A percentile compares a stretch with the other conserved stretches of the same genome.
Conservation (phyloP, 768 basidiomycete genomes). For the Rhodotorula taiwanensis region DNA sequence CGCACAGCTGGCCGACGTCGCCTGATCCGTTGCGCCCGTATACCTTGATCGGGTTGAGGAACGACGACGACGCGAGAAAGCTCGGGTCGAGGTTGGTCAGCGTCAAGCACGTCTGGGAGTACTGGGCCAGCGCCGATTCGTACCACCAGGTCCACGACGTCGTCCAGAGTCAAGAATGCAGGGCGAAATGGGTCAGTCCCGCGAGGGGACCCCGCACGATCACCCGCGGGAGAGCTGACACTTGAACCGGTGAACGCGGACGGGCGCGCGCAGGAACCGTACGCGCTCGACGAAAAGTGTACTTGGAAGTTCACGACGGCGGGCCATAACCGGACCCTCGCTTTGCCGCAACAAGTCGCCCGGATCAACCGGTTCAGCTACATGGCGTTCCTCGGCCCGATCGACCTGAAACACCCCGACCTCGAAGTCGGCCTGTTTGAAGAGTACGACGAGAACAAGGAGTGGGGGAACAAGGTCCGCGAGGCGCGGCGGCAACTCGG, state of each 20-base stretch:
- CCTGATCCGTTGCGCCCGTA: conserved; percentile 54
- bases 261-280: conserved; percentile 54
- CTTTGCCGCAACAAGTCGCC: conserved; percentile 10
- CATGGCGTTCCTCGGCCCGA: conserved; percentile 72
- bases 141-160: conserved; percentile 65
- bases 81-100: conserved; percentile 72
- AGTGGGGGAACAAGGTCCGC: conserved; percentile 6
- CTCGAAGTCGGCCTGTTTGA: conserved; percentile 37
- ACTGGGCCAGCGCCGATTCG: conserved; percentile 19
- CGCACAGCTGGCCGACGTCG: conserved; percentile 7
- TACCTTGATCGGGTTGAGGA: conserved; percentile 62
- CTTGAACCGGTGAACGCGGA: no score
- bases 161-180: conserved; percentile 43
- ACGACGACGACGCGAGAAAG: conserved; percentile 65
- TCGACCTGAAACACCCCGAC: conserved; percentile 60
- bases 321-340: conserved; percentile 43
- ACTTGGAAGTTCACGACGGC: conserved; percentile 76
- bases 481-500: conserved; percentile 13
- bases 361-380: conserved; percentile 58
- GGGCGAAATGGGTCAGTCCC: conserved; percentile 17
- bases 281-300: conserved; percentile 52
- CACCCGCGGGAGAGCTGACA: background rate
- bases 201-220: background rate
- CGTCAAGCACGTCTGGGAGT: conserved; percentile 59
- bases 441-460: conserved; percentile 31